Evolutionary conservation across 352 stramenopile genomes (phyloP).

Genomic region (Pythium vanterpoolii): DNA sequence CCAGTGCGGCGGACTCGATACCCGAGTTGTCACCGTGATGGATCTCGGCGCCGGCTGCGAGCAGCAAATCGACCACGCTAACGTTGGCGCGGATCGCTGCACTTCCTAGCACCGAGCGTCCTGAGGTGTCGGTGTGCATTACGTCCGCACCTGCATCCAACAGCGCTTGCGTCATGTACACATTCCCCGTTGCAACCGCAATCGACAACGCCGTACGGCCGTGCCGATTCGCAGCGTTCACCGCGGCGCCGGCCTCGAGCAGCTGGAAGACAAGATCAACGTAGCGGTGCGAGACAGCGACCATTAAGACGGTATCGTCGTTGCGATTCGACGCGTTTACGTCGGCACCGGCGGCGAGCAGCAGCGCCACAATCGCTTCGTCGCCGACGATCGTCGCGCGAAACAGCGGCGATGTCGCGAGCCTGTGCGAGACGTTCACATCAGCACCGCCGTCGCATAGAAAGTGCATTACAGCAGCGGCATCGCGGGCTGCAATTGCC

Average conservation of each 20-base stretch:
- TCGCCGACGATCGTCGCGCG: no score
- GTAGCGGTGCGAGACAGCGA: no score
- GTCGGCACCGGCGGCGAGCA: background rate
- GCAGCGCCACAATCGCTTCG: background rate
- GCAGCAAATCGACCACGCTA: conserved; percentile 6
- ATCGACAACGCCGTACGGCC: background rate
- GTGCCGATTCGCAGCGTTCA: background rate
- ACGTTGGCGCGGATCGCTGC: background rate
- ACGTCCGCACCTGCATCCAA: background rate
- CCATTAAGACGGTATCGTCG: background rate
- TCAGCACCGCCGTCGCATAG: no score
- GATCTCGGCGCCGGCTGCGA: conserved; percentile 20
- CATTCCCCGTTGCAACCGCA: background rate
- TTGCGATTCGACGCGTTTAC: background rate
- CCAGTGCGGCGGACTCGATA: conserved; percentile 27
- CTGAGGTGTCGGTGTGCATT: background rate
- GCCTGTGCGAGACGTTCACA: no score
- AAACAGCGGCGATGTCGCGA: no score
- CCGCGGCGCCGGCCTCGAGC: background rate
- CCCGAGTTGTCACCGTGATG: conserved; percentile 15
- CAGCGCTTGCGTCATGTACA: background rate
- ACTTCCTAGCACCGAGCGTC: background rate
- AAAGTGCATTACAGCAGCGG: no score
- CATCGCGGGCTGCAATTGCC: no score
- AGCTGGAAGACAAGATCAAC: background rate